These are phyloP conservation scores for Phytophthora lateralis DNA, from an alignment of 352 stramenopile genomes.

Conservation along the genomic window DNA sequence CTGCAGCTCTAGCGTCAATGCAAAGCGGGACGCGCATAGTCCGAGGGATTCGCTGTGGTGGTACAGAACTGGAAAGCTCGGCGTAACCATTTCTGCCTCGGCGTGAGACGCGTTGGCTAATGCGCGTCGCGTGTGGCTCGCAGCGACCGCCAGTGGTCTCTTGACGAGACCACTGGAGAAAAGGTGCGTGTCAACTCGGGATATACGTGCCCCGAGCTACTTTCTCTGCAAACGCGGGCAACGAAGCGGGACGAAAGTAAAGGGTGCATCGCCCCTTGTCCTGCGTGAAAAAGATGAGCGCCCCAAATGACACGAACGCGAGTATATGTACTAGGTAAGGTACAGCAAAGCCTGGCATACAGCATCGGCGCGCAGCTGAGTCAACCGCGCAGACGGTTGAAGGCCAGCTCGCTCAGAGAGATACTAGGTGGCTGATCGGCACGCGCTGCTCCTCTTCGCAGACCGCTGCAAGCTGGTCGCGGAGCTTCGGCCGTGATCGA, in stretches of 20 bases:
- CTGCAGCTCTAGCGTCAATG: not conserved
- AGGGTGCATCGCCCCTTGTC: conserved; percentile 3
- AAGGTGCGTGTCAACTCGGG: conserved; percentile 24
- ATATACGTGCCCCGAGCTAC: conserved; percentile 25
- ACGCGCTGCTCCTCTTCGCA: not conserved
- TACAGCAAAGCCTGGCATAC: not conserved
- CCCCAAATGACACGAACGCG: not conserved
- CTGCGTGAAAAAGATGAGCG: conserved; percentile 16
- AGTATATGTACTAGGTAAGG: not conserved
- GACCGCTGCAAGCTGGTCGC: not conserved
- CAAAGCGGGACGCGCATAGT: conserved; percentile 2
- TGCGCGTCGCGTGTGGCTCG: conserved; percentile 26
- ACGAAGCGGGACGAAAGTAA: conserved; percentile 10
- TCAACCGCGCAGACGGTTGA: conserved; percentile 7
- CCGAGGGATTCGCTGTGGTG: conserved; percentile 15
- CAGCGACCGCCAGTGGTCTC: conserved; percentile 12
- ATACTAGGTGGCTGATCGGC: conserved; percentile 28
- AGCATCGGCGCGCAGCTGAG: conserved; percentile 20
- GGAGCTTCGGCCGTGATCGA: not conserved
- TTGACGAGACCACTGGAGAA: conserved; percentile 30
- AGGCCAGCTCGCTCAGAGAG: not conserved
- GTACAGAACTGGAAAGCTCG: not conserved
- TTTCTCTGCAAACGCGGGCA: conserved; percentile 23
- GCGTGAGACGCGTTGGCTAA: conserved; percentile 22
- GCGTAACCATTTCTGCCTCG: conserved; percentile 7